phyloP scores from a whole-genome alignment of 257 asterid genomes.

The Solanum lycopersicoides region DNA sequence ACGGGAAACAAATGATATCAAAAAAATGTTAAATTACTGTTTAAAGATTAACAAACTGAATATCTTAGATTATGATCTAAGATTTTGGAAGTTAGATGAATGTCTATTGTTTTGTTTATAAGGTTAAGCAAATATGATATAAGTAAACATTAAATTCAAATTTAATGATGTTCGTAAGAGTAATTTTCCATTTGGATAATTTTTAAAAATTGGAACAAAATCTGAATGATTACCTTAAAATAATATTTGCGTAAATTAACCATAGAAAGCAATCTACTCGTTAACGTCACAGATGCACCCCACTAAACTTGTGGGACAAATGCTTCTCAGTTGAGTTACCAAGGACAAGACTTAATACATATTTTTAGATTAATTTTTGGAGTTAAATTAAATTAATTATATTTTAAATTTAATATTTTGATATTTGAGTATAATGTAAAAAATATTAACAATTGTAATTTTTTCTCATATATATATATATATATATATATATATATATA shows the following conservation, averaged over 20 bases:
- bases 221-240: neutral
- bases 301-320: neutral
- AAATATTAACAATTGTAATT: too few relatives aligned
- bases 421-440: too few relatives aligned
- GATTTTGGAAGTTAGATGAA: neutral
- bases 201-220: neutral
- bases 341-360: neutral
- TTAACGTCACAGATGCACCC: neutral
- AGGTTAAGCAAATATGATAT: neutral
- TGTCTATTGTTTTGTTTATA: neutral
- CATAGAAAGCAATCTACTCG: neutral
- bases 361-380: too few relatives aligned
- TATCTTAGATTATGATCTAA: neutral
- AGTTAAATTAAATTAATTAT: too few relatives aligned
- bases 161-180: neutral
- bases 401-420: too few relatives aligned
- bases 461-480: too few relatives aligned
- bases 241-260: neutral
- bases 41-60: neutral
- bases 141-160: neutral
- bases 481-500: too few relatives aligned
- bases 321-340: neutral
- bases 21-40: neutral
- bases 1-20: neutral
- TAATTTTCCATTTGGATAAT: neutral